phyloP scores from a whole-genome alignment of 495 filamentous ascomycete genomes.

The Penicillium verhagenii region DNA sequence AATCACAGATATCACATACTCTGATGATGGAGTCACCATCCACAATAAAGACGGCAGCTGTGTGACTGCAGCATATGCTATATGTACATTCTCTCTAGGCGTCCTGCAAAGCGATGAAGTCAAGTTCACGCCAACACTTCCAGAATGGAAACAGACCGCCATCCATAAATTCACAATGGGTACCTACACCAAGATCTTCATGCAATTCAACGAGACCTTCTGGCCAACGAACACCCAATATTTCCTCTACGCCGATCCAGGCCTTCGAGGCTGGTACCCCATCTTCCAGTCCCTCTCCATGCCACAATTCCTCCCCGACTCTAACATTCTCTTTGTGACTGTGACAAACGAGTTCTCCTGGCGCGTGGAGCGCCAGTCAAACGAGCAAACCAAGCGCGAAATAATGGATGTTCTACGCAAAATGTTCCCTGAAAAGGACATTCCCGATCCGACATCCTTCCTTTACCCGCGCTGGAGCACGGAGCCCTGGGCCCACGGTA shows the following conservation, averaged over 20 bases:
- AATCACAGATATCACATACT: conserved; percentile 59
- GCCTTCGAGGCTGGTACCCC: conserved; percentile 65
- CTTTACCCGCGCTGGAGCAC: conserved; percentile 69
- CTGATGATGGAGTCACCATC: conserved; percentile 54
- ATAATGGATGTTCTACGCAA: conserved; percentile 60
- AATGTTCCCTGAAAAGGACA: conserved; percentile 62
- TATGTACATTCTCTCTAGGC: conserved; percentile 64
- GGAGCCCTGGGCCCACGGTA: conserved; percentile 66
- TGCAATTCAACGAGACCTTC: conserved; percentile 70
- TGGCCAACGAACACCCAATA: conserved; percentile 70
- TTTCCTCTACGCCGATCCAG: conserved; percentile 67
- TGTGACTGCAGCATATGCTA: conserved; percentile 59
- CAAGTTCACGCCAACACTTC: conserved; percentile 59
- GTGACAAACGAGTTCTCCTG: conserved; percentile 61
- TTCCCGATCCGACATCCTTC: conserved; percentile 68
- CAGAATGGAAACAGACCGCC: conserved; percentile 64
- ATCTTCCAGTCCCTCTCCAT: conserved; percentile 66
- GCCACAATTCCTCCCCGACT: conserved; percentile 60
- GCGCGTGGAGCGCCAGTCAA: conserved; percentile 59
- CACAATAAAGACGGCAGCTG: conserved; percentile 57
- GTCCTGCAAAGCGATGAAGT: conserved; percentile 67
- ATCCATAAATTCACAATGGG: conserved; percentile 70
- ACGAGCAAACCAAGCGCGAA: conserved; percentile 60
- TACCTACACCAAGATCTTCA: conserved; percentile 78
- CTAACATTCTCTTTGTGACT: conserved; percentile 69